Percentiles rank a stretch among this genome's conserved stretches.
Conservation (phyloP, 164 flowering plant genomes). For the Berberis vulgaris region DNA sequence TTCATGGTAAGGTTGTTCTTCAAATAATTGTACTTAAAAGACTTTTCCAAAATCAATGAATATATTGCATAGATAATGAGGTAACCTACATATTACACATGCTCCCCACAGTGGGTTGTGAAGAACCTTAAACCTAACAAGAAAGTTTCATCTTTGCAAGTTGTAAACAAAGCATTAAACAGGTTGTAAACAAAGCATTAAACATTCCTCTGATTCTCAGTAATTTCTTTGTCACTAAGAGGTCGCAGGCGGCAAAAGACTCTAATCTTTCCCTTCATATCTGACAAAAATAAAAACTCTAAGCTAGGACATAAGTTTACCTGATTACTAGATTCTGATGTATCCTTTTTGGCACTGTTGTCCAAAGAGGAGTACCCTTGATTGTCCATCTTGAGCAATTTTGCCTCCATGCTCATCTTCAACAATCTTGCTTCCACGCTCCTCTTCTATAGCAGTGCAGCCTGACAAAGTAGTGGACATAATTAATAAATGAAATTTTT, state of each 20-base stretch:
- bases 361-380: slow-evolving; percentile 18
- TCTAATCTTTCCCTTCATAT: slow-evolving; percentile 97
- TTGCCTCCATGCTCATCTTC: no score
- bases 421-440: slow-evolving; percentile 45
- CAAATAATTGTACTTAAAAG: no score
- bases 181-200: no score
- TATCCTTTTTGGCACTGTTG: slow-evolving; percentile 34
- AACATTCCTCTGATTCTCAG: slow-evolving; percentile 49
- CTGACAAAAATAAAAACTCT: slow-evolving; percentile 56
- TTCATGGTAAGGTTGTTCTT: no score
- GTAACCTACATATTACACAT: no score
- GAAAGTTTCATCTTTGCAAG: no score
- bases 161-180: no score
- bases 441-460: slow-evolving; percentile 45
- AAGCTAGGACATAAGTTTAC: slow-evolving; percentile 51
- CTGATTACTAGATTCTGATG: slow-evolving; percentile 38
- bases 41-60: no score
- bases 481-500: no score
- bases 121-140: no score
- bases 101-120: no score
- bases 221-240: slow-evolving; percentile 59
- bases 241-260: slow-evolving; percentile 92
- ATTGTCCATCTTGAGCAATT: slow-evolving; percentile 33
- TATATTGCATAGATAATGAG: no score
- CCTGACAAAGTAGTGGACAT: slow-evolving; percentile 28